These are phyloP conservation scores for Psidium guajava DNA, from an alignment of 345 rosid species.

Conservation along the genomic window DNA sequence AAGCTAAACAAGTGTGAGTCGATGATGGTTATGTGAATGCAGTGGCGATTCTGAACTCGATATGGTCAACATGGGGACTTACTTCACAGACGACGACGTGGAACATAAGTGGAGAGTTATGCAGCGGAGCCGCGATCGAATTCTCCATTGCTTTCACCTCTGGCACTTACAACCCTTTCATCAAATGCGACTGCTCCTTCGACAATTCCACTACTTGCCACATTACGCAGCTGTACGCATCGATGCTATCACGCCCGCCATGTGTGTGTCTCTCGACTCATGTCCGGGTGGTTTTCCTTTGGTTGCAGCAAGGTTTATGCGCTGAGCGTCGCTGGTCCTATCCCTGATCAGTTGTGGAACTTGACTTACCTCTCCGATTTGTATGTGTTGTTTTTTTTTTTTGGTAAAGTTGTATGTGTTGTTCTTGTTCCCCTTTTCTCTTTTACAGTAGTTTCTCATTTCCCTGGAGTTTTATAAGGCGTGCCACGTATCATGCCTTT, in stretches of 20 bases:
- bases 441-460: not conserved
- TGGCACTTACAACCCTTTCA: conserved; percentile 28
- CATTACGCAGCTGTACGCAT: conserved; percentile 22
- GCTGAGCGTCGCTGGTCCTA: conserved; percentile 14
- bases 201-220: conserved; percentile 21
- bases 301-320: conserved; percentile 21
- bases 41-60: conserved; percentile 35
- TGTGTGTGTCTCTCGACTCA: not conserved
- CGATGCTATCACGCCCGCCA: not conserved
- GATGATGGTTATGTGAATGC: not conserved
- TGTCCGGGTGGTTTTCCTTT: not conserved
- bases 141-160: not conserved
- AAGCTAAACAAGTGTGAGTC: not conserved
- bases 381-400: conserved; percentile 13
- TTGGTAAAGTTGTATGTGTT: conserved; percentile 30
- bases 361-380: conserved; percentile 32
- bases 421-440: not conserved
- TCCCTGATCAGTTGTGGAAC: conserved; percentile 48
- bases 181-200: conserved; percentile 47
- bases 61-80: conserved; percentile 34
- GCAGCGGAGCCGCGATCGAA: conserved; percentile 36
- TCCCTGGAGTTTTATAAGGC: not conserved
- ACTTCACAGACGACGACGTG: conserved; percentile 11
- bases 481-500: not conserved
- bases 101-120: conserved; percentile 48